A percentile compares a stretch with the other conserved stretches of the same genome.
These are phyloP conservation scores for Porcisia hertigi DNA, from an alignment of 208 protist species.

Conservation along the genomic window DNA sequence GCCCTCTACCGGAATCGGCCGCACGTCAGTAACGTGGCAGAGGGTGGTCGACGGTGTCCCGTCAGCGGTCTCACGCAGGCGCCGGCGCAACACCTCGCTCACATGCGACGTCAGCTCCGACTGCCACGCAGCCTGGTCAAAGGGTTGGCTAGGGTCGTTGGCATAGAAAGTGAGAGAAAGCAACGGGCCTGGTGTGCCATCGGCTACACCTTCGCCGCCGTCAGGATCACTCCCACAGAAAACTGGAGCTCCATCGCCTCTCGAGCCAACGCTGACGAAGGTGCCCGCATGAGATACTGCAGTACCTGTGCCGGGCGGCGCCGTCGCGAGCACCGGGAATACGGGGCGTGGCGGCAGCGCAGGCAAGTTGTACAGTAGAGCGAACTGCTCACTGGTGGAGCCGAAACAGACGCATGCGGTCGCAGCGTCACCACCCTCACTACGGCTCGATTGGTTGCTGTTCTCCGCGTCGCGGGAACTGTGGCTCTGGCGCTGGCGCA, in stretches of 20 bases:
- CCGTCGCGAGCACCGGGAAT: background rate
- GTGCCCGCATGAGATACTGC: constrained; percentile 3
- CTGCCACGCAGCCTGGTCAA: constrained; percentile 46
- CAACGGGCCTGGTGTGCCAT: constrained; percentile 35
- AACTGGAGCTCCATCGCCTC: constrained; percentile 2
- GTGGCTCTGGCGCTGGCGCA: constrained; percentile 9
- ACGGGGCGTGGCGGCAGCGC: constrained; percentile 16
- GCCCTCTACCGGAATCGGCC: constrained; percentile 49
- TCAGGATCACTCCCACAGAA: constrained; percentile 18
- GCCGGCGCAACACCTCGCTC: constrained; percentile 30
- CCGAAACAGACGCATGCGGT: constrained; percentile 35
- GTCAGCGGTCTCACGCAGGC: constrained; percentile 17
- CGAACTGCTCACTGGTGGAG: constrained; percentile 51
- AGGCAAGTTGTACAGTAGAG: constrained; percentile 46
- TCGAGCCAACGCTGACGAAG: background rate
- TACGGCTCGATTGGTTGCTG: background rate
- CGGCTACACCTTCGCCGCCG: background rate
- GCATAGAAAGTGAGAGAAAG: constrained; percentile 70
- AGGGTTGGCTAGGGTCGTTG: constrained; percentile 46
- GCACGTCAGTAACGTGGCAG: constrained; percentile 42
- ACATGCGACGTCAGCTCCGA: constrained; percentile 27
- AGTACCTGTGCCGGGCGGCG: background rate
- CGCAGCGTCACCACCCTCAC: background rate
- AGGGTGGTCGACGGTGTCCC: constrained; percentile 21
- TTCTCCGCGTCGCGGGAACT: background rate